Evolutionary conservation across 2,329 filamentous ascomycete species (phyloP), one percentile per base, ranked within the genome.

Genomic region (Apiospora saccharicola): DNA sequence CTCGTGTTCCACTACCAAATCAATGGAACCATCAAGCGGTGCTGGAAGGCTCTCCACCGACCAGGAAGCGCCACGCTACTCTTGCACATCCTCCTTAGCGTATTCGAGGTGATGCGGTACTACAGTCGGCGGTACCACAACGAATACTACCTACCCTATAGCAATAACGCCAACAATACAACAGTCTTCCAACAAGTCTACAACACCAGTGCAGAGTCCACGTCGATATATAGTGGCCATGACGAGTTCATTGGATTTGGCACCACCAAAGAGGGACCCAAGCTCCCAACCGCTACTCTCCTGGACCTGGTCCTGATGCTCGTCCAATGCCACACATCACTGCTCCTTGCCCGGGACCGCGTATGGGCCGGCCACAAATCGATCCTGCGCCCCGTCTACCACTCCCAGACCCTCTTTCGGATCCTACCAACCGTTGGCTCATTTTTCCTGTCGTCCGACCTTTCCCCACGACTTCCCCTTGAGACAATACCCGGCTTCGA

Each of bases 301-400:
- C 34, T 71, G 7, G 73, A 74, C 69, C 46, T 73, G 14, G 3
- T 44, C 30, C 4, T 71, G 13, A 67, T 47, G 51, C 24, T 71
- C 34, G 7, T 70, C 2, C 73, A 74, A 24, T 46, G 61, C 30
- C 47, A 70, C 30, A 74, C 69, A 12, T 51, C 46, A 10, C n/a
- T 71, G 22, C 6, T 19, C 1, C 61, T 74, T 7, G 71, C 70
- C 19, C 71, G 73, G 7, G 73, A 74, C 68, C 71, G 71, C 34
- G 44, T 34, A 22, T 69, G 61, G 41, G 43, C 69, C 13, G 73
- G 73, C 47, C 68, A 74, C 61, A 64, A 67, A 30, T 49, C 70
- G 10, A 69, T 74, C 43, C 49, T 71, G 4, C 71, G 73, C 2
- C 71, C 73, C 8, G 67, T 71, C 1, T 71, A 74, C 57, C 73